phyloP scores from a whole-genome alignment of 148 eudicot genomes.

The Rhododendron henanense region DNA sequence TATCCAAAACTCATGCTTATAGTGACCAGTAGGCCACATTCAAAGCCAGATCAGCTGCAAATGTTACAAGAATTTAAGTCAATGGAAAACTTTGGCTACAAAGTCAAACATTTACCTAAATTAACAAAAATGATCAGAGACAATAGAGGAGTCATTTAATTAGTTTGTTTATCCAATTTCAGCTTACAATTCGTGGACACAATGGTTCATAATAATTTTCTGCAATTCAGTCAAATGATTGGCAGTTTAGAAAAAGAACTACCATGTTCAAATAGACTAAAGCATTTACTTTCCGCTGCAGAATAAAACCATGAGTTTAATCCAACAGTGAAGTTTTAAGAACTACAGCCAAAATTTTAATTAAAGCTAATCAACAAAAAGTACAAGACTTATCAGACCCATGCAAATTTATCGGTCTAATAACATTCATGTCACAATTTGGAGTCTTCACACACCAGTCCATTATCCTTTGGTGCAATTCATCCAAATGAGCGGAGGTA shows the following conservation, averaged over 20 bases:
- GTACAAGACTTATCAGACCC: neutral
- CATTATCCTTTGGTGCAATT: neutral
- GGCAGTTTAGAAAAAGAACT: neutral
- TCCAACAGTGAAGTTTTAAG: neutral
- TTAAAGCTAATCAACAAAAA: neutral
- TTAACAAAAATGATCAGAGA: neutral
- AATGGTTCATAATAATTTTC: neutral
- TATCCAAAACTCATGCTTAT: neutral
- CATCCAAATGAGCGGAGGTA: neutral
- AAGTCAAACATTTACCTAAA: neutral
- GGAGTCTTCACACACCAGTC: neutral
- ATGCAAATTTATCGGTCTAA: neutral
- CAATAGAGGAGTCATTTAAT: neutral
- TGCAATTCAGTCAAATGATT: neutral
- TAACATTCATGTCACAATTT: neutral
- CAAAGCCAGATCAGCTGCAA: neutral
- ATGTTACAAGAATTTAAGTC: neutral
- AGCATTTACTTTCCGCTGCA: neutral
- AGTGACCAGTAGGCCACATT: neutral
- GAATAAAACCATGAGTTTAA: neutral
- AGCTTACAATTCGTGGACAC: neutral
- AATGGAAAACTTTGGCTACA: neutral
- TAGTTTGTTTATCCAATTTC: neutral
- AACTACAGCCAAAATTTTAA: neutral
- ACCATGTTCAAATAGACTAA: neutral